These are phyloP conservation scores for Inga leiocalycina DNA, from an alignment of 306 rosid genomes.

Conservation along the genomic window DNA sequence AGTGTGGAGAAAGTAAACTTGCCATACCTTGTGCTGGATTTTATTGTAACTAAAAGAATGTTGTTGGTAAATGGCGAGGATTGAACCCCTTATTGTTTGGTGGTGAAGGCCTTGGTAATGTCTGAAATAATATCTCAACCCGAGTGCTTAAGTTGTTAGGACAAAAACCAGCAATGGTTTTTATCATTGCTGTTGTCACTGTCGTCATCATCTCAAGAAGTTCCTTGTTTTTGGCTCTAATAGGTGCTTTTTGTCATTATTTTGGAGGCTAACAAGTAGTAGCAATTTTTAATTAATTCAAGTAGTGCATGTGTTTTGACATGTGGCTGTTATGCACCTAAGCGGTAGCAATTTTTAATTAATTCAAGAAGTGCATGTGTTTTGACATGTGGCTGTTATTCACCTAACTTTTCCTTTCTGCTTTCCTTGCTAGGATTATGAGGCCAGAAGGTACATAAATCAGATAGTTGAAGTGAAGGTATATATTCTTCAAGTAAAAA, in stretches of 20 bases:
- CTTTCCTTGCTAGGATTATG: conserved; percentile 59
- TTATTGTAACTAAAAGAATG: background rate
- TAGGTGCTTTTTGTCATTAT: conserved; percentile 17
- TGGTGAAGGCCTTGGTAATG: background rate
- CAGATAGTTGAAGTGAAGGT: conserved; percentile 89
- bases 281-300: conserved; percentile 6
- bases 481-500: conserved; percentile 34
- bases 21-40: background rate
- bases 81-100: background rate
- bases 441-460: conserved; percentile 75
- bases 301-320: conserved; percentile 18
- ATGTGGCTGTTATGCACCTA: conserved; percentile 6
- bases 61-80: background rate
- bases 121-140: background rate
- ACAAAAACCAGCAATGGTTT: background rate
- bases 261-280: conserved; percentile 13
- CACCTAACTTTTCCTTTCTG: conserved; percentile 21
- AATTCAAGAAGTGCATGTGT: conserved; percentile 17
- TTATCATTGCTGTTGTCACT: background rate
- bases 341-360: background rate
- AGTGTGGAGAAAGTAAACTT: background rate
- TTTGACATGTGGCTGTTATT: conserved; percentile 2
- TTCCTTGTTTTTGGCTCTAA: background rate
- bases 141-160: background rate
- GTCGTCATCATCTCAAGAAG: background rate